Conservation (phyloP, 495 filamentous ascomycete species). For the Cercophora samala region DNA sequence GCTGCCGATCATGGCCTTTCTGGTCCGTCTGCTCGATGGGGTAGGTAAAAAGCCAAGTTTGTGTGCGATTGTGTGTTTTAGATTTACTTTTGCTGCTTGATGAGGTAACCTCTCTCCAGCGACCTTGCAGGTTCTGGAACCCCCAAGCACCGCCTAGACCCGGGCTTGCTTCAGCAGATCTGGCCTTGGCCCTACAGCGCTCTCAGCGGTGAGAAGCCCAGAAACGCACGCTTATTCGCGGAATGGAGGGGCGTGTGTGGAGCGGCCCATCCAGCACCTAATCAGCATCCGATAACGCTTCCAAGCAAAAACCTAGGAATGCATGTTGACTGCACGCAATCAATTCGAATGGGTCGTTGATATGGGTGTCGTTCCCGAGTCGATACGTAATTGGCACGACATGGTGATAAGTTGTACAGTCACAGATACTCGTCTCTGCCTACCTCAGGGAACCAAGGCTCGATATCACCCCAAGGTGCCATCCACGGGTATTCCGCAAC, state of each 20-base stretch:
- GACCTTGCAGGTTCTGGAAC: not conserved
- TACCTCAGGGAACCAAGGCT: not conserved
- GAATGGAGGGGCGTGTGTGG: not conserved
- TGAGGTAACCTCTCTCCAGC: not conserved
- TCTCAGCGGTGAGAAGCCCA: not conserved
- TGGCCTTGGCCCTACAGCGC: constrained; percentile 4
- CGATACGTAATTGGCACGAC: constrained; percentile 10
- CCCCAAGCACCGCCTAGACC: not conserved
- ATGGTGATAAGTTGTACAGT: not conserved
- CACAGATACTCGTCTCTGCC: not conserved
- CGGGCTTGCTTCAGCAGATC: constrained; percentile 3
- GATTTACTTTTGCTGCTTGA: not conserved
- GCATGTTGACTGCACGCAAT: constrained; percentile 3
- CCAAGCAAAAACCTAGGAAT: not conserved
- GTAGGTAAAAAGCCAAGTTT: not conserved
- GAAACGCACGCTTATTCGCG: constrained; percentile 1
- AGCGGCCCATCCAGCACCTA: not conserved
- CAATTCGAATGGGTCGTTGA: not conserved
- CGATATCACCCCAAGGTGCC: not conserved
- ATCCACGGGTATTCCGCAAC: not conserved
- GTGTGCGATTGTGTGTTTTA: not conserved
- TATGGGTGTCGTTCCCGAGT: not conserved
- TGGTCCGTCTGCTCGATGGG: not conserved
- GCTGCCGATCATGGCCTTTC: constrained; percentile 21
- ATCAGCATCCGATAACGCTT: not conserved